Conservation (phyloP, 1,139 yeast species). For the Wickerhamiella infanticola region DNA sequence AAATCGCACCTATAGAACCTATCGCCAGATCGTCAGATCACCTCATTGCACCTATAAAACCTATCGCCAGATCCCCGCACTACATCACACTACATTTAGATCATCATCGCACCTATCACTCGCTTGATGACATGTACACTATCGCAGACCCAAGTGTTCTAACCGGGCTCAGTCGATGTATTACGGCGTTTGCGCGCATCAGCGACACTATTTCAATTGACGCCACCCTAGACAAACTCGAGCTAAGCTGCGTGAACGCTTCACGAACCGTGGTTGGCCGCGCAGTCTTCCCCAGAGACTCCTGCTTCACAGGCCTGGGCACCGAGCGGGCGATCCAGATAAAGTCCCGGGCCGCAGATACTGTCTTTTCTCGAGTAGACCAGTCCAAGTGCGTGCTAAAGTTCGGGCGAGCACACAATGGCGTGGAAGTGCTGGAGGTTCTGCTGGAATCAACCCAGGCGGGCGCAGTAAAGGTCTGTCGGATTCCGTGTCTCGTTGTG, state of each 20-base stretch:
- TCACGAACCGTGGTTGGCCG: slow-evolving; percentile 3
- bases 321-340: background rate
- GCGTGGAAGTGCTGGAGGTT: background rate
- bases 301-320: background rate
- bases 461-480: background rate
- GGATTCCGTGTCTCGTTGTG: background rate
- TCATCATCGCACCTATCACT: too few relatives aligned
- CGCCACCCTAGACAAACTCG: background rate
- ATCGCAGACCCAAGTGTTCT: slow-evolving; percentile 1
- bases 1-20: too few relatives aligned
- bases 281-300: slow-evolving; percentile 1
- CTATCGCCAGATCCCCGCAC: too few relatives aligned
- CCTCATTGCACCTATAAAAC: too few relatives aligned
- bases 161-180: background rate
- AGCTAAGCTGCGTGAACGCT: slow-evolving; percentile 1
- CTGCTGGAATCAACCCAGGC: background rate
- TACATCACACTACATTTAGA: too few relatives aligned
- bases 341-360: slow-evolving; percentile 1
- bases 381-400: background rate
- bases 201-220: slow-evolving; percentile 1
- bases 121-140: background rate
- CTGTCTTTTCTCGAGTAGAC: background rate
- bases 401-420: background rate
- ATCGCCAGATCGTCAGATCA: too few relatives aligned
- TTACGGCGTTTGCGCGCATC: slow-evolving; percentile 2